phyloP scores from a whole-genome alignment of 257 asterid species.

The Nicotiana benthamiana region DNA sequence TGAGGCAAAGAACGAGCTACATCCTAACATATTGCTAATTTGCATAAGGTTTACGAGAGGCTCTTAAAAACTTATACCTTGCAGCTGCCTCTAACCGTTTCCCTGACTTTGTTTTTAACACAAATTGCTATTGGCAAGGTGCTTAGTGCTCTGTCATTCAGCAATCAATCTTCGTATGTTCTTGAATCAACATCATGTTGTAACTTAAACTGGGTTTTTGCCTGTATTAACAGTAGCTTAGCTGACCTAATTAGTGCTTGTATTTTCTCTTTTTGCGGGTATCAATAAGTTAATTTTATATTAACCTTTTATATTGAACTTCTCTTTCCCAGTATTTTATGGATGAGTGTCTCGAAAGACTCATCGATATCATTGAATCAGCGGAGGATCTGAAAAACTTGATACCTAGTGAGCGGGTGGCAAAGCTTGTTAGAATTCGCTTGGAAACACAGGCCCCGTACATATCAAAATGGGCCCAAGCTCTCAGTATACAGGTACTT shows the following conservation, averaged over 20 bases:
- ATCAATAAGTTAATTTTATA: neutral
- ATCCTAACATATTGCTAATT: neutral
- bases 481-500: conserved; percentile 88
- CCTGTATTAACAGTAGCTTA: neutral
- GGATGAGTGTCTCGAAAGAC: conserved; percentile 90
- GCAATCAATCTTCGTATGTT: neutral
- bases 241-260: neutral
- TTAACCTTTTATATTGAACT: neutral
- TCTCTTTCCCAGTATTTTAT: conserved; percentile 65
- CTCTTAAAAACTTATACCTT: neutral
- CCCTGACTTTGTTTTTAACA: neutral
- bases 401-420: conserved; percentile 69
- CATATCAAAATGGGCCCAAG: conserved; percentile 91
- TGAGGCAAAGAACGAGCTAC: neutral
- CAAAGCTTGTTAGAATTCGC: conserved; percentile 65
- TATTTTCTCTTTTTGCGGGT: neutral
- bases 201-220: neutral
- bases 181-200: neutral
- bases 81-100: neutral
- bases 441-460: conserved; percentile 95
- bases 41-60: neutral
- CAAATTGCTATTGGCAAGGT: neutral
- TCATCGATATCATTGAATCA: conserved; percentile 56
- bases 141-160: neutral
- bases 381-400: conserved; percentile 47